phyloP scores from a whole-genome alignment of 139 green algal species.

The Chlamydomonas sp. region DNA sequence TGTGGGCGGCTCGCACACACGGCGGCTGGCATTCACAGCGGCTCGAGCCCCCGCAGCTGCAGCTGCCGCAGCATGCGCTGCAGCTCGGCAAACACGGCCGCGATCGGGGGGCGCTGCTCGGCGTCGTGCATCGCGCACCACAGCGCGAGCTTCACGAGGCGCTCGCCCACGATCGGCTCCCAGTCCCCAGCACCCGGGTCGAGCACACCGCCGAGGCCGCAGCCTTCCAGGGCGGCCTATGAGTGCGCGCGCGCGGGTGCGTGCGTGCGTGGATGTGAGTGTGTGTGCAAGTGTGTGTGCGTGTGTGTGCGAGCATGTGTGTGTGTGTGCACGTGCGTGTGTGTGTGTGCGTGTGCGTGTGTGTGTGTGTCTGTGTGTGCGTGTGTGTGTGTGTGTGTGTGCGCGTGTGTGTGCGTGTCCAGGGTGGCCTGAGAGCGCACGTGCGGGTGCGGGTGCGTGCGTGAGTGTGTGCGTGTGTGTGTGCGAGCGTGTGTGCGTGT shows the following conservation, averaged over 20 bases:
- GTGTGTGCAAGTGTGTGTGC: not conserved
- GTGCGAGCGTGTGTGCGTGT: not conserved
- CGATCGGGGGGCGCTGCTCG: slow-evolving; percentile 3
- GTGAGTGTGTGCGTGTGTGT: not conserved
- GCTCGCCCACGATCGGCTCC: slow-evolving; percentile 28
- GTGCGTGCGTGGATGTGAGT: not conserved
- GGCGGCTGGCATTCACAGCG: slow-evolving; percentile 8
- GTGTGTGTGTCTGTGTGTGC: slow-evolving; percentile 3
- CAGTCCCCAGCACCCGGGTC: slow-evolving; percentile 21
- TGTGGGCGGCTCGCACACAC: too few species aligned
- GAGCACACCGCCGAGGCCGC: not conserved
- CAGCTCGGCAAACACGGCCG: not conserved
- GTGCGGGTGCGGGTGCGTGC: not conserved
- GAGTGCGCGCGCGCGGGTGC: not conserved
- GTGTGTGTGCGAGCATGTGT: not conserved
- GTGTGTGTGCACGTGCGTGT: slow-evolving; percentile 10
- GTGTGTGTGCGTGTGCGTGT: not conserved
- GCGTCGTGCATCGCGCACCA: slow-evolving; percentile 36
- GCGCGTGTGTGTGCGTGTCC: not conserved
- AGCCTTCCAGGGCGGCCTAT: not conserved
- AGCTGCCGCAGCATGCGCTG: slow-evolving; percentile 8
- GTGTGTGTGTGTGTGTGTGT: not conserved
- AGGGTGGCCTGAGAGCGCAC: not conserved
- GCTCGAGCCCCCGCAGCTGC: slow-evolving; percentile 1
- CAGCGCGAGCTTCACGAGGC: slow-evolving; percentile 32